These are phyloP conservation scores for Chaetomium olivaceum DNA, from an alignment of 2,329 filamentous ascomycete species.

Conservation along the genomic window DNA sequence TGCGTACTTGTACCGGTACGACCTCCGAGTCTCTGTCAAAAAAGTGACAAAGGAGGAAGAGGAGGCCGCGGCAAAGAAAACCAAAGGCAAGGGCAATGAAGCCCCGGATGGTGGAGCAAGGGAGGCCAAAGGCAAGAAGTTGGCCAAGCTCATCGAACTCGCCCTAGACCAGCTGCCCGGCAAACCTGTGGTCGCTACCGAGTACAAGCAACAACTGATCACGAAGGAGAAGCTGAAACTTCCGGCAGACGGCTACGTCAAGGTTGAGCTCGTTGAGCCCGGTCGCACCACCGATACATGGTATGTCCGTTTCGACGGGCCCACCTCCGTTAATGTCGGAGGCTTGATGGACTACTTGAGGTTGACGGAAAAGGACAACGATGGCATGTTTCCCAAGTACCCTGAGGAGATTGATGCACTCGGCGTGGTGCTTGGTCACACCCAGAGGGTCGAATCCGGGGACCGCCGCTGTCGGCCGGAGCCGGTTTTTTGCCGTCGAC, in stretches of 20 bases:
- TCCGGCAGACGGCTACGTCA: slow-evolving; percentile 39
- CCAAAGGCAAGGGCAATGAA: slow-evolving; percentile 18
- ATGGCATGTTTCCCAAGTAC: slow-evolving; percentile 50
- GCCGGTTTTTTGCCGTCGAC: slow-evolving; percentile 51
- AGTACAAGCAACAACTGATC: slow-evolving; percentile 54
- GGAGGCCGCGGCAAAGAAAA: slow-evolving; percentile 20
- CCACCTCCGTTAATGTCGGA: slow-evolving; percentile 42
- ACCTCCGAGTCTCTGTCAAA: slow-evolving; percentile 40
- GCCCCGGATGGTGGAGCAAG: slow-evolving; percentile 4
- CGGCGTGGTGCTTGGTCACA: slow-evolving; percentile 53
- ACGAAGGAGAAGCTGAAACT: slow-evolving; percentile 43
- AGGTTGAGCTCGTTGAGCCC: slow-evolving; percentile 41
- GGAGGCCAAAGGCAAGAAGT: slow-evolving; percentile 38
- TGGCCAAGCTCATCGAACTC: slow-evolving; percentile 45
- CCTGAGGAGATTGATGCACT: slow-evolving; percentile 52
- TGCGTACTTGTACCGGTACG: slow-evolving; percentile 47
- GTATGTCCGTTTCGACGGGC: slow-evolving; percentile 46
- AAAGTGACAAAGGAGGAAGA: slow-evolving; percentile 17
- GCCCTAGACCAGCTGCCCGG: slow-evolving; percentile 41
- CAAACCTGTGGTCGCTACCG: slow-evolving; percentile 44
- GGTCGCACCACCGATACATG: slow-evolving; percentile 40
- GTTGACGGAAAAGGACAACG: slow-evolving; percentile 42
- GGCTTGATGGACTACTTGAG: slow-evolving; percentile 48
- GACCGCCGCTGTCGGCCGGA: slow-evolving; percentile 47
- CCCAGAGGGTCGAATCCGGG: slow-evolving; percentile 43